A percentile compares a stretch with the other conserved stretches of the same genome.
These are phyloP conservation scores for Globisporangium canariense DNA, from an alignment of 352 stramenopile genomes.

Conservation along the genomic window DNA sequence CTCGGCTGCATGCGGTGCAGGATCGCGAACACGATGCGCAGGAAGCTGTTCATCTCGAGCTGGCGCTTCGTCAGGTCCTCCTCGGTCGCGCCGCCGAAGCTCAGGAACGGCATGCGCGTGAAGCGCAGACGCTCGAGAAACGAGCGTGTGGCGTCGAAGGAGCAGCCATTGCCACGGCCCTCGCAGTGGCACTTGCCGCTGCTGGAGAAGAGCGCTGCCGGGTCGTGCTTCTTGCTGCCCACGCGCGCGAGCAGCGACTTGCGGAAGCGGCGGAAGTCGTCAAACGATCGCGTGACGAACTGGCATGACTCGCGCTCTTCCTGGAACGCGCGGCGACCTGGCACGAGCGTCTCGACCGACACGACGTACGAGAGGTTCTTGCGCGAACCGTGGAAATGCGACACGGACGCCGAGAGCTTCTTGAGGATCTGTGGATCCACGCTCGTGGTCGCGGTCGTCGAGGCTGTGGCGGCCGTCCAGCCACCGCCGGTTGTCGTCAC, in stretches of 20 bases:
- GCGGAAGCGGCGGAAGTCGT: conserved; percentile 75
- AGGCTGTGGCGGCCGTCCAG: conserved; percentile 29
- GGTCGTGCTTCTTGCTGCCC: conserved; percentile 39
- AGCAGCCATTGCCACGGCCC: conserved; percentile 40
- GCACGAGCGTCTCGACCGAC: conserved; percentile 71
- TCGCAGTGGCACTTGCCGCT: conserved; percentile 59
- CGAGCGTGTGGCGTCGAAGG: conserved; percentile 67
- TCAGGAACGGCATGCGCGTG: conserved; percentile 70
- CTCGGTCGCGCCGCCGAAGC: conserved; percentile 39
- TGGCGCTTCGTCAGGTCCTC: conserved; percentile 59
- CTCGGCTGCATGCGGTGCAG: conserved; percentile 71
- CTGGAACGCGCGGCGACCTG: conserved; percentile 44
- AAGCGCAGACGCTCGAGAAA: conserved; percentile 77
- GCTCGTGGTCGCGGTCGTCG: conserved; percentile 21
- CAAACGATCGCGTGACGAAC: conserved; percentile 66
- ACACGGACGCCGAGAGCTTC: conserved; percentile 73
- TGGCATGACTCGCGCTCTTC: conserved; percentile 71
- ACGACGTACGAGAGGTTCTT: conserved; percentile 80
- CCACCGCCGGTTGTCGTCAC: conserved; percentile 13
- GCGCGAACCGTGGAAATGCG: conserved; percentile 57
- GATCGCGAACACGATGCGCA: conserved; percentile 77
- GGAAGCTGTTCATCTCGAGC: conserved; percentile 80
- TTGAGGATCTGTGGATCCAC: conserved; percentile 82
- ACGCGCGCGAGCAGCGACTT: conserved; percentile 69
- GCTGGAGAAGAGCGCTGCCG: conserved; percentile 27